Base-by-base conservation (phyloP, 2,329 filamentous ascomycete species). In the Clarireedia hainanense region DNA sequence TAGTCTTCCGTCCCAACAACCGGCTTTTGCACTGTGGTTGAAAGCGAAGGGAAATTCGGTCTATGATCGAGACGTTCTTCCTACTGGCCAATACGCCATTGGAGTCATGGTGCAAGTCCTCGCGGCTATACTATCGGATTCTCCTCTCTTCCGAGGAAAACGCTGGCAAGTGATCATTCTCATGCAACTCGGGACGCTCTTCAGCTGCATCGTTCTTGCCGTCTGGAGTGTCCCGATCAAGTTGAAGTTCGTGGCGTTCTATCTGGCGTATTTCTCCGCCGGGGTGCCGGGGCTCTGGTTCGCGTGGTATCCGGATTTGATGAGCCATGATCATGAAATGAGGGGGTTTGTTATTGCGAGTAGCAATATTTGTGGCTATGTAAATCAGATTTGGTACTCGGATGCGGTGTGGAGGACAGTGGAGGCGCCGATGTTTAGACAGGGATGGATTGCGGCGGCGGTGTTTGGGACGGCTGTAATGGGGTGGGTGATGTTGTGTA, bases 401-500 rank as follows among this genome's bases (percentile, higher is more conserved):
- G 57, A 63, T 58, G 62, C 63, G 6, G 58, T 65, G 15, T 65
- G 61, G 63, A 64, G 62, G 34, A 65, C 62, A 5, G 49, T 43
- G 2, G 60, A 64, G 26, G 61, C 52, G 3, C 63, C 63, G 2
- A 57, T 47, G 1, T 64, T 65, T 39, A 59, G 48, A 27, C 56
- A 58, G 14, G 62, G 61, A 2, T 65, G 50, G 49, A 61, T 60
- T 42, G 56, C 51, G 24, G 60, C 58, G 4, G 42, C 47, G 5
- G 50, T 52, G 6, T 52, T 57, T 37, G 60, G 61, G 12, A 27
- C 14, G 3, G 53, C 47, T 12, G 34, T 46, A 23, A 17, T 24
- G 4, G 27, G 45, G 4, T 46, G 40, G 7, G 27, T 30, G 1
- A 24, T 51, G 7, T 24, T 56, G n/a, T 46, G 47, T 12, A 50